A percentile compares a stretch with the other conserved stretches of the same genome.
These are phyloP conservation scores for Pezizomycotina sp. DNA, from an alignment of 2,329 filamentous ascomycete species.

Conservation along the genomic window DNA sequence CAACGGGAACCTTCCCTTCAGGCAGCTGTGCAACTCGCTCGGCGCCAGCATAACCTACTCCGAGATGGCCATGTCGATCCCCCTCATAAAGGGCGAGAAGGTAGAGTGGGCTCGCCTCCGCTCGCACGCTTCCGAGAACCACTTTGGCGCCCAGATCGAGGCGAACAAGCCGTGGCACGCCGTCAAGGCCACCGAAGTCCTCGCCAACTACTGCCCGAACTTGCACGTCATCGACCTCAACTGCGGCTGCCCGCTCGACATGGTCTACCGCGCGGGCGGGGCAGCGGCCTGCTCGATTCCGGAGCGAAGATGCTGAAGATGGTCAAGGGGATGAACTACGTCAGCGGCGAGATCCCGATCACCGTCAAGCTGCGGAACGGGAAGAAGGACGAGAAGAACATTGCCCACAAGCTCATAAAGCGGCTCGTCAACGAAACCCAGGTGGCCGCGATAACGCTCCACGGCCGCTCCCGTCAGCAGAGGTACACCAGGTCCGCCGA, in stretches of 20 bases:
- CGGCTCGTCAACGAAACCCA: constrained; percentile 72
- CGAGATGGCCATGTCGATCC: constrained; percentile 91
- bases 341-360: constrained; percentile 79
- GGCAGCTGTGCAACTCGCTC: constrained; percentile 71
- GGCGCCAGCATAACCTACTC: constrained; percentile 91
- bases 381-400: constrained; percentile 62
- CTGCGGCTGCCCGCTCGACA: constrained; percentile 91
- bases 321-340: constrained; percentile 84
- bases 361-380: constrained; percentile 91
- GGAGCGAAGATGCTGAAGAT: constrained; percentile 85
- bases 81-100: constrained; percentile 75
- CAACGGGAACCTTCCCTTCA: constrained; percentile 89
- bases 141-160: constrained; percentile 83
- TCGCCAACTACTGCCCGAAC: constrained; percentile 61
- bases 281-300: constrained; percentile 86
- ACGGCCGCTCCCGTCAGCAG: constrained; percentile 85
- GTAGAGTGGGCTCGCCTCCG: constrained; percentile 91
- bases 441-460: constrained; percentile 86
- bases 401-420: constrained; percentile 63
- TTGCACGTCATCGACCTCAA: constrained; percentile 88
- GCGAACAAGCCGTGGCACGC: constrained; percentile 84
- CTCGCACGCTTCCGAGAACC: constrained; percentile 72
- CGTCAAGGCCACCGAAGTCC: constrained; percentile 68
- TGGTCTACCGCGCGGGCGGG: constrained; percentile 73
- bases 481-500: constrained; percentile 85